Percentiles rank a stretch among this genome's conserved stretches.
phyloP scores from a whole-genome alignment of 2,329 filamentous ascomycete genomes.

The Metarhizium guizhouense region DNA sequence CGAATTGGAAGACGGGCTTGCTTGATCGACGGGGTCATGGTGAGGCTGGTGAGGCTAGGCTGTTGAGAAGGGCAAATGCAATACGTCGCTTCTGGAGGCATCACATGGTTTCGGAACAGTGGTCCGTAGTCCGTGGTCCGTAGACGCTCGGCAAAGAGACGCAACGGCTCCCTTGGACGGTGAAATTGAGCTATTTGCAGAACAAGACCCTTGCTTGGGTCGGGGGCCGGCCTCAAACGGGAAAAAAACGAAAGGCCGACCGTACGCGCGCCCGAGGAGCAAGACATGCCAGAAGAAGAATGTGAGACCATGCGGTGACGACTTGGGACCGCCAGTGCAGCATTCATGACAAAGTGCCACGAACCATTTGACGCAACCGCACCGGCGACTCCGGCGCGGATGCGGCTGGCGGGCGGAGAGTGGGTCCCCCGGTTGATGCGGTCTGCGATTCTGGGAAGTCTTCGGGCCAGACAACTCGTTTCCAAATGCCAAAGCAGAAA shows the following conservation, averaged over 20 bases:
- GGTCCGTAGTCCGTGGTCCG: no score
- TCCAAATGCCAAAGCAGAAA: background rate
- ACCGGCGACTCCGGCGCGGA: constrained; percentile 10
- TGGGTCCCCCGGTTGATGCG: background rate
- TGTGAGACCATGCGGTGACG: background rate
- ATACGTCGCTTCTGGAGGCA: background rate
- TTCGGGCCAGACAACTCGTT: background rate
- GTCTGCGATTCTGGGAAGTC: background rate
- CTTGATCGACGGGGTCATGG: background rate
- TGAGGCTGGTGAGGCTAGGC: background rate
- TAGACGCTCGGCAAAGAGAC: background rate
- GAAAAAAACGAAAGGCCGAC: no score
- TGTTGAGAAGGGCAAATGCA: background rate
- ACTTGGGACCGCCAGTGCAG: background rate
- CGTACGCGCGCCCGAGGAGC: no score
- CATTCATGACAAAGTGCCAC: background rate
- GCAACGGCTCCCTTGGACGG: no score
- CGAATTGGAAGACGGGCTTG: background rate
- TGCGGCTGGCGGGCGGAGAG: constrained; percentile 7
- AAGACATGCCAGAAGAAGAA: no score
- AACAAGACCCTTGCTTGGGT: background rate
- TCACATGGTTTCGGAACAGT: background rate
- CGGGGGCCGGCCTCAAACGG: background rate
- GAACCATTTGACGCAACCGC: background rate
- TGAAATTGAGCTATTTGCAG: background rate